Conservation (phyloP, 2,329 filamentous ascomycete genomes). For the Fusarium compactum region DNA sequence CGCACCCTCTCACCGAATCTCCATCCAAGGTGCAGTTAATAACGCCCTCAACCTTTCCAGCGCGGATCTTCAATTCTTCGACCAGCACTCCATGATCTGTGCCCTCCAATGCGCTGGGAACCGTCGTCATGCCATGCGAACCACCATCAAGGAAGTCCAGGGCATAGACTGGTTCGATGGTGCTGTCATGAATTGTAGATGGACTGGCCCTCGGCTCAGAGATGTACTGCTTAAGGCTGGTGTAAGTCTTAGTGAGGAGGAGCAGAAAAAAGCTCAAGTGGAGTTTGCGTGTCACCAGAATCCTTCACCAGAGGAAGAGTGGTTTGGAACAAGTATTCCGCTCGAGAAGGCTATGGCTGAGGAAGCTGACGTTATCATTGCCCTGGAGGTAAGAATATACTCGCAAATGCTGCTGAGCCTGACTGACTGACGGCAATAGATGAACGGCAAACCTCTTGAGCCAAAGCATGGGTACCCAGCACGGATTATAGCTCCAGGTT, state of each 20-base stretch:
- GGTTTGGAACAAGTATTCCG: not conserved
- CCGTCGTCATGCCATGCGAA: not conserved
- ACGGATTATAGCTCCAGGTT: not conserved
- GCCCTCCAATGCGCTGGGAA: not conserved
- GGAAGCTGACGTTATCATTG: not conserved
- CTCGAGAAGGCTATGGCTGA: not conserved
- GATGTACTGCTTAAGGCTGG: not conserved
- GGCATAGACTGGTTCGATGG: not conserved
- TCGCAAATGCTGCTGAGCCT: rapidly evolving
- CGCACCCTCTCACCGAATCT: not conserved
- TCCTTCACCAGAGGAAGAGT: not conserved
- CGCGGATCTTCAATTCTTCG: not conserved
- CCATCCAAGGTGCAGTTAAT: not conserved
- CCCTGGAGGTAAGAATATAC: not conserved
- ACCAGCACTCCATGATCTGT: not conserved
- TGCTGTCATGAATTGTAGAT: not conserved
- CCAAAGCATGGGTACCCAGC: not conserved
- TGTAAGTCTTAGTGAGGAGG: not conserved
- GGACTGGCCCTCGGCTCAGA: not conserved
- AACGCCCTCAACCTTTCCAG: not conserved
- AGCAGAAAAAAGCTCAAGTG: not conserved
- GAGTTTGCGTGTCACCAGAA: not conserved
- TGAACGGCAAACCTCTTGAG: not conserved
- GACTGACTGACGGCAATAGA: not conserved
- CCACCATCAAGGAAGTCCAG: not conserved